Conservation (phyloP, 164 flowering plant genomes). For the Vitis vinifera region ASM3070453v1 NC_081811.1:2368501-2369000, state of each 20-base stretch:
- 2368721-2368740: constrained; percentile 57
- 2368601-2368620: constrained; percentile 33
- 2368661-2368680: constrained; percentile 65
- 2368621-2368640: constrained; percentile 57
- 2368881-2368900: constrained; percentile 57
- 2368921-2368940: constrained; percentile 41
- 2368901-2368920: constrained; percentile 88
- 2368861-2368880: constrained; percentile 70
- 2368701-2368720: constrained; percentile 72
- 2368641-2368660: constrained; percentile 59
- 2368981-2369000: constrained; percentile 87
- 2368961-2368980: constrained; percentile 86
- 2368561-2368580: too few species aligned
- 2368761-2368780: constrained; percentile 92
- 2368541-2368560: neutral
- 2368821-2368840: constrained; percentile 58
- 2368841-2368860: constrained; percentile 65
- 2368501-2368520: constrained; percentile 8
- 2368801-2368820: constrained; percentile 68
- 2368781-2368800: constrained; percentile 75
- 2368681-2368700: constrained; percentile 49
- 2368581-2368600: neutral
- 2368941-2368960: constrained; percentile 46
- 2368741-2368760: constrained; percentile 86
- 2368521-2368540: constrained; percentile 9